Percentiles rank a stretch among this genome's conserved stretches.
Evolutionary conservation across 305 asterid genomes (phyloP).

Genomic region (Euphrasia arctica): DNA sequence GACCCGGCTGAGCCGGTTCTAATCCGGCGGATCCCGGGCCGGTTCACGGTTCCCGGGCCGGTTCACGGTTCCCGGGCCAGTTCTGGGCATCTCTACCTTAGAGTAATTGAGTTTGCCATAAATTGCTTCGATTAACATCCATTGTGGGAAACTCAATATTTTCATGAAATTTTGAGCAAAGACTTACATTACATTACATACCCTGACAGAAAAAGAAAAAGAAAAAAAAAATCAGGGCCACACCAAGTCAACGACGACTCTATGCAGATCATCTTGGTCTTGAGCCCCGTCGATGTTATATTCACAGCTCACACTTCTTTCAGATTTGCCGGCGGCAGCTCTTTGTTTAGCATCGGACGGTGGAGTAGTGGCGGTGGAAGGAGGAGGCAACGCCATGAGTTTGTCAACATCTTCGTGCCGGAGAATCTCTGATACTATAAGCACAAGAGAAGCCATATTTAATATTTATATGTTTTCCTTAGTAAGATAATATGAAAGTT

Average conservation of each 20-base stretch:
- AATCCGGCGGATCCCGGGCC: too few species aligned
- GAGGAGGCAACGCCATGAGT: slow-evolving; percentile 29
- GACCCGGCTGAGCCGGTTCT: too few species aligned
- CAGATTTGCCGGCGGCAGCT: slow-evolving; percentile 10
- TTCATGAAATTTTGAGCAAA: too few species aligned
- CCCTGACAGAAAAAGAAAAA: too few species aligned
- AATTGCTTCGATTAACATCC: too few species aligned
- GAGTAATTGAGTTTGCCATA: too few species aligned
- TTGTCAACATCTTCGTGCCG: slow-evolving; percentile 37
- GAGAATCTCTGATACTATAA: slow-evolving; percentile 46
- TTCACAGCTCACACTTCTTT: slow-evolving; percentile 3
- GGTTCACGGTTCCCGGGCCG: too few species aligned
- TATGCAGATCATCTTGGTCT: slow-evolving; percentile 37
- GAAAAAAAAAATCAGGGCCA: slow-evolving; percentile 33
- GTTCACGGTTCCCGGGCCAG: too few species aligned
- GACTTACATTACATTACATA: too few species aligned
- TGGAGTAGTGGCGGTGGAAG: slow-evolving; percentile 20
- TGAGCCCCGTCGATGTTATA: slow-evolving; percentile 17
- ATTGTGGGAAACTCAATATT: too few species aligned
- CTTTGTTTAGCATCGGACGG: slow-evolving; percentile 21
- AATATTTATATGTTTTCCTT: slow-evolving; percentile 17
- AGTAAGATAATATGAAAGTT: too few species aligned
- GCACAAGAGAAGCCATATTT: slow-evolving; percentile 58
- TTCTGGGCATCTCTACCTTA: too few species aligned
- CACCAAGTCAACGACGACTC: slow-evolving; percentile 42